Conservation (phyloP, 352 stramenopile species). For the Detonula confervacea region DNA sequence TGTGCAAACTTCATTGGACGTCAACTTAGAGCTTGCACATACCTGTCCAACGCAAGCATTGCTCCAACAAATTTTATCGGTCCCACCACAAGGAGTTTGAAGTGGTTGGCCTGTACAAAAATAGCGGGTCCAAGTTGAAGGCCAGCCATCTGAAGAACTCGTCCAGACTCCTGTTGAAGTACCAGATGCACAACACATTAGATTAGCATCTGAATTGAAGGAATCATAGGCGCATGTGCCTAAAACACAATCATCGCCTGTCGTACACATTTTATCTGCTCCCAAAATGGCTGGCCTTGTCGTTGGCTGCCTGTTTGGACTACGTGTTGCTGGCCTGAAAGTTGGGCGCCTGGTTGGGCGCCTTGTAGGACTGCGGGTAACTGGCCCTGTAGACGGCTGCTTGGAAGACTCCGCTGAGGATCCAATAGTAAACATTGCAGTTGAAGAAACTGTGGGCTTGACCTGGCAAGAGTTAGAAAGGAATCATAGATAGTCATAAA, state of each 20-base stretch:
- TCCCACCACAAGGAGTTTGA: background rate
- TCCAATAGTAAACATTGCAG: too few species aligned
- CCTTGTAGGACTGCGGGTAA: too few species aligned
- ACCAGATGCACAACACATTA: background rate
- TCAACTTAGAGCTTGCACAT: constrained; percentile 3
- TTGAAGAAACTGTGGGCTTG: too few species aligned
- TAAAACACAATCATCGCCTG: background rate
- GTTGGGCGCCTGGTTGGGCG: too few species aligned
- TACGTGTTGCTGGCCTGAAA: too few species aligned
- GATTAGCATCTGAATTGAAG: background rate
- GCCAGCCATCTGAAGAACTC: background rate
- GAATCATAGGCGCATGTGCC: background rate
- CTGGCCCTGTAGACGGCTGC: too few species aligned
- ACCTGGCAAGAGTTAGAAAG: too few species aligned
- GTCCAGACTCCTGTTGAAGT: background rate
- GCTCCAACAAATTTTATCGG: constrained; percentile 9
- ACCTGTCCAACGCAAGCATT: background rate
- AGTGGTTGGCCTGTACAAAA: background rate
- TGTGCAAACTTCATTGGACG: background rate
- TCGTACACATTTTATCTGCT: background rate
- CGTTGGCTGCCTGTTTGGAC: too few species aligned
- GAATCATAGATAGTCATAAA: too few species aligned
- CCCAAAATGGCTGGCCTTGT: too few species aligned
- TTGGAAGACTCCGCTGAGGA: too few species aligned
- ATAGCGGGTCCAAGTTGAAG: background rate